A percentile compares a stretch with the other conserved stretches of the same genome.
phyloP scores from a whole-genome alignment of 495 filamentous ascomycete species.

The Neurospora sp. region DNA sequence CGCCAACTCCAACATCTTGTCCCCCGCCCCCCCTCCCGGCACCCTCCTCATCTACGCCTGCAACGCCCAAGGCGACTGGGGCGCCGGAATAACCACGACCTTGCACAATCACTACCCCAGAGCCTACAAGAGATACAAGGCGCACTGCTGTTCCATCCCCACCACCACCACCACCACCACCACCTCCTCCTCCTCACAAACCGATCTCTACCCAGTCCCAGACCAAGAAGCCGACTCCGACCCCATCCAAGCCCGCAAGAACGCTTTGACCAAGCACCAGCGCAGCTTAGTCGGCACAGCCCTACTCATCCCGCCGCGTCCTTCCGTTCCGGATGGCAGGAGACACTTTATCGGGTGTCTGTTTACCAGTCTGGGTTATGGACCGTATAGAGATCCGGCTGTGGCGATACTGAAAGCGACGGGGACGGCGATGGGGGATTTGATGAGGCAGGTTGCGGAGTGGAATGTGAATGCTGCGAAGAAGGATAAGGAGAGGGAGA shows the following conservation, averaged over 20 bases:
- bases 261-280: neutral
- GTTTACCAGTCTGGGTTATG: neutral
- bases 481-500: neutral
- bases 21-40: slow-evolving; percentile 9
- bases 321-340: neutral
- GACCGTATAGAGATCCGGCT: slow-evolving; percentile 1
- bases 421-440: slow-evolving; percentile 9
- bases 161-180: neutral
- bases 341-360: slow-evolving; percentile 22
- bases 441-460: slow-evolving; percentile 14
- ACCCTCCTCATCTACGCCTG: slow-evolving; percentile 23
- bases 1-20: slow-evolving; percentile 14
- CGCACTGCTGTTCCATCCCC: slow-evolving; percentile 8
- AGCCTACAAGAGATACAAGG: slow-evolving; percentile 11
- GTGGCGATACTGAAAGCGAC: slow-evolving; percentile 11
- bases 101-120: slow-evolving; percentile 15
- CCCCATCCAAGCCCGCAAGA: neutral
- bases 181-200: neutral
- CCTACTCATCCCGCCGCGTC: slow-evolving; percentile 12
- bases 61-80: slow-evolving; percentile 17
- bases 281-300: slow-evolving; percentile 11
- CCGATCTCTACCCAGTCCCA: neutral
- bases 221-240: neutral
- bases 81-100: slow-evolving; percentile 13
- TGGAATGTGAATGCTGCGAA: neutral